Evolutionary conservation across 768 basidiomycete genomes (phyloP).

Genomic region (Lyophyllum shimeji): DNA sequence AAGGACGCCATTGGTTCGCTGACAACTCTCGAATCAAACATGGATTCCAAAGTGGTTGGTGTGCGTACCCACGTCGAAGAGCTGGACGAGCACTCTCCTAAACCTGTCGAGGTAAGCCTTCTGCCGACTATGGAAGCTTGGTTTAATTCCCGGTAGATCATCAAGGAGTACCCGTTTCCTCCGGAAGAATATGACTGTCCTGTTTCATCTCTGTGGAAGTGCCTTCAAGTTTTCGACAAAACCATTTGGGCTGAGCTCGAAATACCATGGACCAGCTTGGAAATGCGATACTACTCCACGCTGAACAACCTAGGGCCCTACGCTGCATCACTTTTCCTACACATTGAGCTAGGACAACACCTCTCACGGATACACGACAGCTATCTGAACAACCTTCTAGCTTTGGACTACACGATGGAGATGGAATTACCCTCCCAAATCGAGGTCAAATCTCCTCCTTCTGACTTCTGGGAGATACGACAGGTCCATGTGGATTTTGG

Average conservation of each 20-base stretch:
- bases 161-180: constrained; percentile 56
- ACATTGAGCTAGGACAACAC: constrained; percentile 55
- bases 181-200: constrained; percentile 56
- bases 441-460: constrained; percentile 26
- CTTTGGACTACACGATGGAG: constrained; percentile 18
- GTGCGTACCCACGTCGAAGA: constrained; percentile 72
- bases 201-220: constrained; percentile 40
- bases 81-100: constrained; percentile 58
- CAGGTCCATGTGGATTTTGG: constrained; percentile 47
- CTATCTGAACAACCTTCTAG: constrained; percentile 14
- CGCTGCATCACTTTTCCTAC: constrained; percentile 71
- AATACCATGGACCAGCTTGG: constrained; percentile 60
- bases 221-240: constrained; percentile 33
- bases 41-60: constrained; percentile 74
- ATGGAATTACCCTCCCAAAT: constrained; percentile 15
- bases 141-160: constrained; percentile 37
- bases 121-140: neutral
- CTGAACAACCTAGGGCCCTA: constrained; percentile 68
- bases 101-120: constrained; percentile 59
- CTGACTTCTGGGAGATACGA: constrained; percentile 33
- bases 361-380: constrained; percentile 37
- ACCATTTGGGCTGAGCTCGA: constrained; percentile 52
- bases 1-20: constrained; percentile 68
- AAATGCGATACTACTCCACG: constrained; percentile 61
- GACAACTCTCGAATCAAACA: constrained; percentile 59